Evolutionary conservation across 2,329 filamentous ascomycete genomes (phyloP), one percentile per base, ranked within the genome.

Genomic region (Penicillium sp.): DNA sequence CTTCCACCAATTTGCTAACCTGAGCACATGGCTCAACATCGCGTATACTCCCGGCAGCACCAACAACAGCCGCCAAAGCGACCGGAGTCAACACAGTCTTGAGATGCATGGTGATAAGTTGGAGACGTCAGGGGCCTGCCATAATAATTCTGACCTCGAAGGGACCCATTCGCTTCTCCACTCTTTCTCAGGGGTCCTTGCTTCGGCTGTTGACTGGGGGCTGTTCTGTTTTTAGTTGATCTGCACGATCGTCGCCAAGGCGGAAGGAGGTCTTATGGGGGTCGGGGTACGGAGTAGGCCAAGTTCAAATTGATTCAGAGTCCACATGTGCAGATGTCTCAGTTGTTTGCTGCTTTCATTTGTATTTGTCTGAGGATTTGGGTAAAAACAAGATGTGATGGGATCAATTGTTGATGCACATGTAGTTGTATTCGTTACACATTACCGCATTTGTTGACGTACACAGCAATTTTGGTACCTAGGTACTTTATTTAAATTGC

Each of bases 121-220:
- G 51, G 40, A 53, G 37, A 40, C 21, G 43, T 54, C 35, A 45
- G 19, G 47, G 46, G 24, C 34, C 47, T 21, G 12, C 17, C 35
- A 41, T 46, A 19, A 17, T 45, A 31, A 32, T 32, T 46, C 35
- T 45, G 35, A 35, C 34, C 9, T 26, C 17, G 32, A 43, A 35
- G 38, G 37, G 44, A 28, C 32, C 17, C 33, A 45, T 45, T 22
- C 3, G 28, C 15, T 44, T 48, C 48, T 50, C 51, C 57, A 59
- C 57, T 53, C 39, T 54, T 52, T 53, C 43, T 55, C 54, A 60
- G 58, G 56, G 54, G 54, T 43, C 57, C 57, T 60, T 56, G 40
- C 52, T 48, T 57, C 10, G 34, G 42, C 43, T 56, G 28, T 42
- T 12, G 28, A n/a, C 17, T 29, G 39, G 24, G 26, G 28, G 34